phyloP scores from a whole-genome alignment of 345 rosid species.

The Euphorbia tirucalli region DNA sequence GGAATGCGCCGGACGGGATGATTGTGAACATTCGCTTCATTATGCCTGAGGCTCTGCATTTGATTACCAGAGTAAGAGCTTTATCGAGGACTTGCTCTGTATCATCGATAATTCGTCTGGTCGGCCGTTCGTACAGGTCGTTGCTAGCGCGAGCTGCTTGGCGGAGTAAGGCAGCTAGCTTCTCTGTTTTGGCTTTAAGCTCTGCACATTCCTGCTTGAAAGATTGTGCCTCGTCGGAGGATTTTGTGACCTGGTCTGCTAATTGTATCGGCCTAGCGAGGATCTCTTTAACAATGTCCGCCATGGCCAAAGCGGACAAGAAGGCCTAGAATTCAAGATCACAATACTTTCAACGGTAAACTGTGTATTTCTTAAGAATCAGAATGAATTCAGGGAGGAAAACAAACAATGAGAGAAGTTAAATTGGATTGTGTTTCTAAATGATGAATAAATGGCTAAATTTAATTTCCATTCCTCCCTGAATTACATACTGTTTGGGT shows the following conservation, averaged over 20 bases:
- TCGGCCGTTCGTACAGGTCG: slow-evolving; percentile 70
- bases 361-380: neutral
- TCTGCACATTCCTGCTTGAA: slow-evolving; percentile 75
- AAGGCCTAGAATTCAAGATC: slow-evolving; percentile 10
- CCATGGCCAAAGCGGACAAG: slow-evolving; percentile 53
- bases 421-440: neutral
- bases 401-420: neutral
- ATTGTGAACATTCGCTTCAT: slow-evolving; percentile 74
- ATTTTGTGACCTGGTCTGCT: slow-evolving; percentile 68
- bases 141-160: slow-evolving; percentile 79
- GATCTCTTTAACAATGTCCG: slow-evolving; percentile 69
- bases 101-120: slow-evolving; percentile 69
- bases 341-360: neutral
- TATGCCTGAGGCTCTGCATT: slow-evolving; percentile 66
- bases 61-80: slow-evolving; percentile 52
- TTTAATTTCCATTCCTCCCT: too few relatives aligned
- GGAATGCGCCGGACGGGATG: slow-evolving; percentile 74
- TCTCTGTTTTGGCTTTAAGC: slow-evolving; percentile 66
- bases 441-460: neutral
- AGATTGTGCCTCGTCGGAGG: slow-evolving; percentile 61
- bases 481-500: too few relatives aligned
- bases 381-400: neutral
- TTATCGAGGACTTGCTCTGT: slow-evolving; percentile 75
- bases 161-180: slow-evolving; percentile 61
- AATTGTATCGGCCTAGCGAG: slow-evolving; percentile 65